Evolutionary conservation across 2,329 filamentous ascomycete species (phyloP).

Genomic region (Dendrostoma leiphaemia): DNA sequence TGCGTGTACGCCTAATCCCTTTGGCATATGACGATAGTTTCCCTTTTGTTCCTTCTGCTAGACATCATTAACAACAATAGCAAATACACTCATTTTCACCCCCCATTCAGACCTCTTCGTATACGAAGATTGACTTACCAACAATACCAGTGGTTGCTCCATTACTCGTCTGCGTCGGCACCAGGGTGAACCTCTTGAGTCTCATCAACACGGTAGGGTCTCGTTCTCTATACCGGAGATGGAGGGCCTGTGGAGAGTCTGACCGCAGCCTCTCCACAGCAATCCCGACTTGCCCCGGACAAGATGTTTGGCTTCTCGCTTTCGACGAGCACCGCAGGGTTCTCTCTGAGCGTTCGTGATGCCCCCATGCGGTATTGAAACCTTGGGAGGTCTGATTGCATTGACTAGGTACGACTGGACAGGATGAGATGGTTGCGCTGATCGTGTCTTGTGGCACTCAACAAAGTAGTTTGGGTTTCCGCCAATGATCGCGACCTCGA

Average conservation of each 20-base stretch:
- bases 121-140: no score
- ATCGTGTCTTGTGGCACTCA: constrained; percentile 13
- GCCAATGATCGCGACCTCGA: no score
- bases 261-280: background rate
- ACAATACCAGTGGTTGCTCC: no score
- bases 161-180: no score
- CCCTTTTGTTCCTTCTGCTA: no score
- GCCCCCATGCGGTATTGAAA: constrained; percentile 22
- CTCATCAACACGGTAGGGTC: no score
- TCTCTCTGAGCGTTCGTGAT: background rate
- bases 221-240: background rate
- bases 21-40: no score
- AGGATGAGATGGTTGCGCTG: constrained; percentile 20
- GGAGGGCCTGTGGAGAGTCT: background rate
- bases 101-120: no score
- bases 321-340: background rate
- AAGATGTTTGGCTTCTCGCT: background rate
- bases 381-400: constrained; percentile 19
- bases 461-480: constrained; percentile 22
- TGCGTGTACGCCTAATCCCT: no score
- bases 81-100: no score
- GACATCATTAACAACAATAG: no score
- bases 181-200: no score
- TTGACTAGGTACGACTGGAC: constrained; percentile 25
- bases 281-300: background rate